Base-by-base conservation (phyloP, 164 flowering plant species). In the Annona squamosa region DNA sequence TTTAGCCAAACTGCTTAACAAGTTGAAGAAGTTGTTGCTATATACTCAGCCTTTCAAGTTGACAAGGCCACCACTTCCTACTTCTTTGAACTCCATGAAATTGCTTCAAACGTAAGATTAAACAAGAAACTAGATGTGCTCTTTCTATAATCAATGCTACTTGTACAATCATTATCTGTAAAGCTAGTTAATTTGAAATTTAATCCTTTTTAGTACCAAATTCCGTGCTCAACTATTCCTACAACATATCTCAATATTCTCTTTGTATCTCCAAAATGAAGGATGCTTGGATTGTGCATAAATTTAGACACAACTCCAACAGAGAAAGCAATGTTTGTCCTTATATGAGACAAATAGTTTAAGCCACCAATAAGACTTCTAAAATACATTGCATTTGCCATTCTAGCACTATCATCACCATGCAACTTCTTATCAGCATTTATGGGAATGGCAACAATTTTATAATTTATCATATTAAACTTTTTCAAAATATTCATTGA, bases 81-180 rank as follows among this genome's bases (percentile, higher is more conserved):
- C 59, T 75, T 78, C 44, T 75, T 78, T 47, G 83, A 75, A 13
- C 44, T 47, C 83, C 81, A 78, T 42, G 78, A 70, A 61, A 80
- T 41, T 26, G 63, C 70, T n/a, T 63, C 16, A 42, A 72, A 45
- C 18, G 75, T 68, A 18, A 78, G 7, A 4, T 63, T 3, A 62
- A 83, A 81, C 44, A 78, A 76, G 26, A 73, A 82, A 37, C 82
- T 74, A 16, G 79, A 71, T 3, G 83, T 83, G 44, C 77, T 77
- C 63, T 68, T 81, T 48, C 77, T 61, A 45, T 76, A 68, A 2
- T 80, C 77, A 16, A 46, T n/a, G 69, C 80, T 83, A 26, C 81
- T 59, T 12, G 76, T 77, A 70, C 67, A 81, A 68, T 81, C 83
- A 19, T 63, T 69, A 73, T 81, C 74, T 5, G 62, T 66, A 63